Evolutionary conservation across 2,329 filamentous ascomycete genomes (phyloP), one percentile per base, ranked within the genome.

Genomic region (Fusarium sp.): DNA sequence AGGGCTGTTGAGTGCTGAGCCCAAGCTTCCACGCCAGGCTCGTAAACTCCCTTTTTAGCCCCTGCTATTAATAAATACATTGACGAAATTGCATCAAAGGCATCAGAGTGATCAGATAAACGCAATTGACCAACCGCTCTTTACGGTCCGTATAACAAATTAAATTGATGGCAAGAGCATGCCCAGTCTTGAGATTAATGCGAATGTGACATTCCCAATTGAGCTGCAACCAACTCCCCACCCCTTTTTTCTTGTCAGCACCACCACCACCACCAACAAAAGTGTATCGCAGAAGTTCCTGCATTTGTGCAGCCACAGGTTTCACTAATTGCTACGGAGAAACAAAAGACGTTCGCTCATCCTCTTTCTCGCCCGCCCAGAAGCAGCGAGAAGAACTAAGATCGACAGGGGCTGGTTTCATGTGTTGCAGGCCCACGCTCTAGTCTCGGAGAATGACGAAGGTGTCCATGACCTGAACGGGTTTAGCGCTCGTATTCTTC

Each of bases 371-470:
- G 39, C 26, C 22, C 24, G 14, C 49, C 46, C 20, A 19, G 53
- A 59, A 50, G 6, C 35, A 61, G 17, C 41, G n/a, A 64, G 46
- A 24, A 64, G 40, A 64, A 39, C 35, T 11, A 8, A 30, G 59
- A 64, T 64, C 59, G 61, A 39, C 61, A 64, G 61, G 61, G 61
- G 61, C 2, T 6, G 6, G 61, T 64, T 64, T 64, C 61, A 64
- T 64, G 61, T 64, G 59, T 35, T 4, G 24, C 40, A 20, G 32
- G 35, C 24, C 51, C 43, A 30, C 51, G 6, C 14, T 26, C 44
- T 56, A 56, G 52, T 7, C 52, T 48, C 32, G 30, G 33, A 28
- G 14, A 47, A 20, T 41, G 51, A 41, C 51, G 22, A 40, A 30
- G 30, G 14, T 20, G 24, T 26, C 32, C 32, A 35, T 30, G 41